Percentiles rank a stretch among this genome's conserved stretches.
Conservation (phyloP, 2,329 filamentous ascomycete species). For the Penicillium capsulatum region DNA sequence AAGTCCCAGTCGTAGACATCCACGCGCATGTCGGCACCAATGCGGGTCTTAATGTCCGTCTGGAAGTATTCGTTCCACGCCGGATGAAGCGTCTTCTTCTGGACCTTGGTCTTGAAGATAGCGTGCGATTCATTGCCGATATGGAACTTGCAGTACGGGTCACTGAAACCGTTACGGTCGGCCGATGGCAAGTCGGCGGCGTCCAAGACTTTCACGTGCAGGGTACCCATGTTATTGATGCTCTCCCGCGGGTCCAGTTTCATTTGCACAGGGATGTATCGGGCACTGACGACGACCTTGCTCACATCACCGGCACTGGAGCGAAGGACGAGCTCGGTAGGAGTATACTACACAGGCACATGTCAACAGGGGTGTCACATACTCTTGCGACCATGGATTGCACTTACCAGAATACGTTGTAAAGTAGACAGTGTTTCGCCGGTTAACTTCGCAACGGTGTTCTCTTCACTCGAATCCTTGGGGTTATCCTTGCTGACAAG, state of each 20-base stretch:
- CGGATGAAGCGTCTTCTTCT: constrained; percentile 95
- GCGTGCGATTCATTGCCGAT: constrained; percentile 83
- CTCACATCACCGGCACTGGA: constrained; percentile 70
- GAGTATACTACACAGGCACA: constrained; percentile 65
- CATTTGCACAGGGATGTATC: constrained; percentile 95
- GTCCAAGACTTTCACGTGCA: constrained; percentile 90
- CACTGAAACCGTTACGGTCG: constrained; percentile 93
- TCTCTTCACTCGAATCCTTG: constrained; percentile 63
- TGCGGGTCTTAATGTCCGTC: constrained; percentile 73
- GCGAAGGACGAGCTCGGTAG: constrained; percentile 74
- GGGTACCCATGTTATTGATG: constrained; percentile 97
- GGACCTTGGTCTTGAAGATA: constrained; percentile 88
- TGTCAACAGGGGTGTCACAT: constrained; percentile 3
- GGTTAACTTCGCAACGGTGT: constrained; percentile 74
- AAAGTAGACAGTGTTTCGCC: constrained; percentile 84
- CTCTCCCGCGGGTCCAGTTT: constrained; percentile 88
- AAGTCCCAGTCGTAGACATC: constrained; percentile 96
- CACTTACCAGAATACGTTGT: constrained; percentile 73
- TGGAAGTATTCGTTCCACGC: constrained; percentile 97
- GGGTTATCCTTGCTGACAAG: constrained; percentile 75
- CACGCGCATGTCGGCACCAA: constrained; percentile 74
- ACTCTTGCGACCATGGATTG: constrained; percentile 15
- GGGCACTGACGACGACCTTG: constrained; percentile 84
- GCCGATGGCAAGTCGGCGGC: constrained; percentile 83
- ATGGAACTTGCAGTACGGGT: constrained; percentile 93